Conservation (phyloP, 192 early-diverging fungal species). For the Borealophlyctis nickersoniae region DNA sequence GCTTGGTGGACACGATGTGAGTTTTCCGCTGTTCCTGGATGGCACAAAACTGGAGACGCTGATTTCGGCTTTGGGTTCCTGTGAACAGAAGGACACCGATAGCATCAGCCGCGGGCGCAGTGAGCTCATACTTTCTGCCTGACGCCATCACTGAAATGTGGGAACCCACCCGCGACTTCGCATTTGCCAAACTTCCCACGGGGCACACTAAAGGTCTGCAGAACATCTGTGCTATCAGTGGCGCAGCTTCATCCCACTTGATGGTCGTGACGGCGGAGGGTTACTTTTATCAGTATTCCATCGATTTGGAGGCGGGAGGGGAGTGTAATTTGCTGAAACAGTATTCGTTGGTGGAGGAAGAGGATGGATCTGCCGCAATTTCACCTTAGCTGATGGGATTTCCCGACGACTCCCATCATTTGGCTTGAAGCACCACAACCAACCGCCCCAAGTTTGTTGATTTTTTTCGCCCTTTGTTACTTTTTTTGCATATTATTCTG, state of each 20-base stretch:
- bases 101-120: slow-evolving; percentile 57
- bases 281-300: slow-evolving; percentile 84
- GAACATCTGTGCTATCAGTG: slow-evolving; percentile 47
- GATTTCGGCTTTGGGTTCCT: not conserved
- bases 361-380: no score
- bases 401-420: no score
- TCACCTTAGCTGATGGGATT: no score
- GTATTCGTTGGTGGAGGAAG: slow-evolving; percentile 44
- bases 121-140: slow-evolving; percentile 80
- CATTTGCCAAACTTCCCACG: slow-evolving; percentile 80
- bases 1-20: slow-evolving; percentile 35
- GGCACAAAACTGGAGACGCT: not conserved
- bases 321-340: slow-evolving; percentile 82
- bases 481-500: no score
- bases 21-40: slow-evolving; percentile 8
- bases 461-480: no score
- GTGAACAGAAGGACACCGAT: slow-evolving; percentile 32
- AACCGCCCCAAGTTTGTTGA: no score
- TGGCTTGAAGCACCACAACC: no score
- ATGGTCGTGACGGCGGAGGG: slow-evolving; percentile 90
- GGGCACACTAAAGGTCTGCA: slow-evolving; percentile 20
- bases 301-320: slow-evolving; percentile 85
- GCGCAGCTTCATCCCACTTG: slow-evolving; percentile 49
- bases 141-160: slow-evolving; percentile 84
- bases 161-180: slow-evolving; percentile 95